These are phyloP conservation scores for Fusarium nelsonii DNA, from an alignment of 2,329 filamentous ascomycete species.

Conservation along the genomic window DNA sequence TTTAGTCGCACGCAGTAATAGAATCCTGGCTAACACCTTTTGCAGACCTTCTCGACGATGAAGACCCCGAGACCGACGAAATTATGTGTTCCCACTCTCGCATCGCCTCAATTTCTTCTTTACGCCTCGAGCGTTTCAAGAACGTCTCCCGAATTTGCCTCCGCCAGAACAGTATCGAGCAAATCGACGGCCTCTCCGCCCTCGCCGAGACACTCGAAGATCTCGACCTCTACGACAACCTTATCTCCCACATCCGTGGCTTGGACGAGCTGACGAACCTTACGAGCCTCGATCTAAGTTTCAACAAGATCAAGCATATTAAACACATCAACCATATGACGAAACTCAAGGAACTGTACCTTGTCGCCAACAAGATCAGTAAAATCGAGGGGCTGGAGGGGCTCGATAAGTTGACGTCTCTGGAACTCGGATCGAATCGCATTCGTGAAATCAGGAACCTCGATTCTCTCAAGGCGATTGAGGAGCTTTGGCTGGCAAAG, in stretches of 20 bases:
- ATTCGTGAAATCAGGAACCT: conserved; percentile 91
- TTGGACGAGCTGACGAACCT: conserved; percentile 83
- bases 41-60: conserved; percentile 70
- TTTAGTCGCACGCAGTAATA: neutral
- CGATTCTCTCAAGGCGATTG: conserved; percentile 79
- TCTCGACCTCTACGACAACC: conserved; percentile 96
- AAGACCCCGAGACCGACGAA: conserved; percentile 74
- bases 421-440: conserved; percentile 93
- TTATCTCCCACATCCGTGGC: conserved; percentile 87
- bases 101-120: conserved; percentile 79
- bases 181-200: conserved; percentile 78
- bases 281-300: conserved; percentile 87
- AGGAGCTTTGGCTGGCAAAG: conserved; percentile 94
- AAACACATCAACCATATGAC: conserved; percentile 85
- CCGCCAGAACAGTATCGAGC: conserved; percentile 89
- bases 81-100: conserved; percentile 93
- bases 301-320: conserved; percentile 99
- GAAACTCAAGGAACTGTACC: conserved; percentile 85
- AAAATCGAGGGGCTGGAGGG: conserved; percentile 87
- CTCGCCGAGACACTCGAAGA: conserved; percentile 79
- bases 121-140: conserved; percentile 86
- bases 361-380: conserved; percentile 94
- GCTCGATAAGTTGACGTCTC: conserved; percentile 78
- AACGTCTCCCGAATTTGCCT: conserved; percentile 84
- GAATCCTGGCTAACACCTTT: conserved; percentile 30